Evolutionary conservation across 2,329 filamentous ascomycete species (phyloP), one percentile per base, ranked within the genome.

Genomic region (Curvularia sp.): DNA sequence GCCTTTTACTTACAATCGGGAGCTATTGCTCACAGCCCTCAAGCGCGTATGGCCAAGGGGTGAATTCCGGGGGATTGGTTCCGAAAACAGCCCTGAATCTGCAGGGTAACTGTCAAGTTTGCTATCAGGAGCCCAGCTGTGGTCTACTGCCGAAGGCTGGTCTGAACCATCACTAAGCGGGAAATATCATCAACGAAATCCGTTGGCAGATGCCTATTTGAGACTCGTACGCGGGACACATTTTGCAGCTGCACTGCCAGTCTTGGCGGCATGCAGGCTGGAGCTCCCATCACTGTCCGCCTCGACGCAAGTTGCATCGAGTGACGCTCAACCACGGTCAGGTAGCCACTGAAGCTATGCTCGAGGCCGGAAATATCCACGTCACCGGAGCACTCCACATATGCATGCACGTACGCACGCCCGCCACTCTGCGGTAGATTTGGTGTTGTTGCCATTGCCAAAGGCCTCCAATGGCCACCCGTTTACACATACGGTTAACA

Each of bases 201-300:
- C 31, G 41, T 54, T 39, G 43, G 44, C 30, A 38, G 47, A 31
- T 49, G 30, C 51, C 41, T 49, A 42, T 44, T 55, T 22, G 26
- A 46, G 38, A 38, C 31, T 44, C 41, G 22, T 18, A 30, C 55
- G 51, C 41, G 48, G 44, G 51, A 47, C 48, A 39, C 50, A 33
- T 50, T 44, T 44, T 47, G 22, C 31, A 53, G 49, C 48, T 53
- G 48, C 54, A 54, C 39, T 49, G 38, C n/a, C 31, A 12, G 52
- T 57, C 63, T 65, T 63, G 61, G 63, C 61, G 39, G 38, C 52
- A 58, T 58, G 55, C 61, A 61, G n/a, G 55, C 41, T 38, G 53
- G 50, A 61, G 55, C 52, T 57, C 57, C 53, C 44, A 49, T 55
- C 57, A 49, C 55, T 38, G 41, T 44, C 42, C 42, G 41, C 42